A percentile compares a stretch with the other conserved stretches of the same genome.
phyloP scores from a whole-genome alignment of 768 basidiomycete species.

The Tephrocybe sp. region DNA sequence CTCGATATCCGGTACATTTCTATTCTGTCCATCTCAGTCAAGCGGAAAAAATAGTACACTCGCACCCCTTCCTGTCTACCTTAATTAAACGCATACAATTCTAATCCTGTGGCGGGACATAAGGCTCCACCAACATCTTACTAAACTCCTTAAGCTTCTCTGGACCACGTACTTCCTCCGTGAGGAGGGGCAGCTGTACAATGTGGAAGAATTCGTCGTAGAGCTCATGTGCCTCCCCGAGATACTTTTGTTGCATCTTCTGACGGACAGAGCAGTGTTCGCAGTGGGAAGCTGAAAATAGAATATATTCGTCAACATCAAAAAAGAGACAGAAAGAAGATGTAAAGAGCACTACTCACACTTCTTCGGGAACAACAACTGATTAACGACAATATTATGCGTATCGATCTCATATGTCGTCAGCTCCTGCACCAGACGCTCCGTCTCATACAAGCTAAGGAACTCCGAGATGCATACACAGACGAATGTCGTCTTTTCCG shows the following conservation, averaged over 20 bases:
- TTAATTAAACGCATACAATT: background rate
- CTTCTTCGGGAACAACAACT: constrained; percentile 89
- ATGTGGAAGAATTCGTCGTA: constrained; percentile 99
- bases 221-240: constrained; percentile 93
- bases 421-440: constrained; percentile 94
- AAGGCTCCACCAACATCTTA: constrained; percentile 85
- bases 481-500: constrained; percentile 99
- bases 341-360: constrained; percentile 47
- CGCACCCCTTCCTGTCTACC: too few relatives aligned
- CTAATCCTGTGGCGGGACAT: constrained; percentile 53
- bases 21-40: too few relatives aligned
- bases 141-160: constrained; percentile 92
- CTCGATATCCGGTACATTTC: too few relatives aligned
- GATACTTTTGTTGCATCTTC: constrained; percentile 98
- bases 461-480: constrained; percentile 99
- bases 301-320: background rate
- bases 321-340: too few relatives aligned
- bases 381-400: constrained; percentile 98
- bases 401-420: constrained; percentile 96
- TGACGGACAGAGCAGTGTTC: constrained; percentile 93
- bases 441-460: constrained; percentile 96
- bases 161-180: constrained; percentile 95
- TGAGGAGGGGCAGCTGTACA: constrained; percentile 86
- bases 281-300: constrained; percentile 73
- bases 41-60: too few relatives aligned